Evolutionary conservation across 805 yeast species (phyloP), one percentile per base, ranked within the genome.

Genomic region (Sugiyamaella marilandica): DNA sequence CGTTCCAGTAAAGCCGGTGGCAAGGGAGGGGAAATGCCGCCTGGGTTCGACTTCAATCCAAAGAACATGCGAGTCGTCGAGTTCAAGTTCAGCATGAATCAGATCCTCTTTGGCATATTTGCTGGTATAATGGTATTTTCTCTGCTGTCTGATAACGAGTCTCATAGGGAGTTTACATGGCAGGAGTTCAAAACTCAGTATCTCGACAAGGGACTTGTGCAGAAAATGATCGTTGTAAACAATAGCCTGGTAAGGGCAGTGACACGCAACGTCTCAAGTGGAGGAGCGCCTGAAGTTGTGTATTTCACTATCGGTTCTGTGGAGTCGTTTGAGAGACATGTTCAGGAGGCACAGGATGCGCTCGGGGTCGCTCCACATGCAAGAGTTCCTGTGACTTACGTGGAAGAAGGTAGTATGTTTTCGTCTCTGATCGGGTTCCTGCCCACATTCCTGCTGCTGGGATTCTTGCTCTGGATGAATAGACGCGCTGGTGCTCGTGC

Each of bases 301-400:
- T 76, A 78, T 2, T 91, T 91, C 72, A 85, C 95, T 11, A 88
- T 91, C 62, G 97, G 97, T 2, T 87, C 96, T 0, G 83, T 89
- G 5, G 91, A 87, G 58, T 75, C 81, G 19, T 87, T 91, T 63
- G 97, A 91, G 70, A 87, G 87, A 51, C 90, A 87, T 62, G 74
- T 91, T 75, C 84, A 81, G 54, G 76, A 75, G 43, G 77, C 84
- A 10, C 96, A 90, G 70, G 85, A 85, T 60, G 76, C 76, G 47
- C 74, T 85, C 57, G 78, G 81, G 13, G 83, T 88, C 51, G 83
- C 91, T 0, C 70, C 81, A 26, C 78, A 76, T 10, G 87, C 84
- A 62, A 76, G 95, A 58, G 74, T 90, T 50, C 96, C 97, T 3
- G 84, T 91, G 29, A 70, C 79, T 29, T 91, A 87, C 61, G 77